Percentiles rank a stretch among this genome's conserved stretches.
Conservation (phyloP, 2,329 filamentous ascomycete genomes). For the Arthrobotrys sinensis region DNA sequence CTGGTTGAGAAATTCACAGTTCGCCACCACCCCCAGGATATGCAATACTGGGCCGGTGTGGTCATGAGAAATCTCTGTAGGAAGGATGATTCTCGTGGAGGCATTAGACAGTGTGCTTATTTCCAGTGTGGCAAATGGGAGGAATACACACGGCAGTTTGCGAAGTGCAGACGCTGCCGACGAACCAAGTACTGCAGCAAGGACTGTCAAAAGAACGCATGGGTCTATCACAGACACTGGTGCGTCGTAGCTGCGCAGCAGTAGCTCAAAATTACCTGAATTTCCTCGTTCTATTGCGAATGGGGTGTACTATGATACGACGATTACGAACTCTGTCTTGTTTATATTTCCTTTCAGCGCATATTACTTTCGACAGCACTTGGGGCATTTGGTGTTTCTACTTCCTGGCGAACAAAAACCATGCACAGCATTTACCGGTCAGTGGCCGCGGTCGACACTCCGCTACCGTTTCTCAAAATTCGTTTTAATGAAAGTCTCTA, state of each 20-base stretch:
- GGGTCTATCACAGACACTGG: constrained; percentile 99
- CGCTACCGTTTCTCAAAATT: constrained; percentile 20
- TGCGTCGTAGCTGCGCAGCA: constrained; percentile 78
- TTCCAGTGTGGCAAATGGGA: constrained; percentile 99
- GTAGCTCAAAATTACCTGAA: constrained; percentile 49
- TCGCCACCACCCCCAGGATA: constrained; percentile 92
- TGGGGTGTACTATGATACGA: constrained; percentile 58
- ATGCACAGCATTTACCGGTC: constrained; percentile 66
- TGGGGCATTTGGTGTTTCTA: constrained; percentile 60
- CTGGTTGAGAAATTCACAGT: constrained; percentile 98
- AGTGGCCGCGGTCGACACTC: constrained; percentile 51
- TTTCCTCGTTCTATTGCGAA: constrained; percentile 44
- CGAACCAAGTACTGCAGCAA: constrained; percentile 99
- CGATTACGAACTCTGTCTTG: constrained; percentile 52
- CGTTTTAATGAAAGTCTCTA: constrained; percentile 29
- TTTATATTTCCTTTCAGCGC: constrained; percentile 49
- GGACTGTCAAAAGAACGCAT: constrained; percentile 98
- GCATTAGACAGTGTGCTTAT: constrained; percentile 96
- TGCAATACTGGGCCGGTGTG: constrained; percentile 99
- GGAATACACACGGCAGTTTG: constrained; percentile 94
- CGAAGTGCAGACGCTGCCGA: constrained; percentile 95
- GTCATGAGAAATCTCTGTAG: constrained; percentile 99
- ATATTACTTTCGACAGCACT: constrained; percentile 58
- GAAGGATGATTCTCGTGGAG: constrained; percentile 94
- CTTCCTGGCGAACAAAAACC: constrained; percentile 61